Conservation (phyloP, 805 yeast species). For the Candida quercuum region DNA sequence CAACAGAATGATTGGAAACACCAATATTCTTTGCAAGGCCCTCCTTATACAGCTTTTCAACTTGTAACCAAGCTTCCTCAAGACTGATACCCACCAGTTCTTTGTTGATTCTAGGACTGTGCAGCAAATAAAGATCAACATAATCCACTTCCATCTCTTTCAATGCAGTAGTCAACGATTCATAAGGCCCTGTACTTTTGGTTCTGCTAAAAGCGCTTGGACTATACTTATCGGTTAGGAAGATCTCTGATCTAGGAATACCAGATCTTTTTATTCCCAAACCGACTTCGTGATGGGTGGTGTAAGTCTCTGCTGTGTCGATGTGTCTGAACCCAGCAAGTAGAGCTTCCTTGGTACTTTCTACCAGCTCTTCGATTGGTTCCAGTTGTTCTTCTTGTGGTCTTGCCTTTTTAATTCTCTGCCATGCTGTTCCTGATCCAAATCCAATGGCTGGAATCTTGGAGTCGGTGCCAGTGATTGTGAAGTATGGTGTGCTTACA, state of each 20-base stretch:
- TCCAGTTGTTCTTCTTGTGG: slow-evolving; percentile 18
- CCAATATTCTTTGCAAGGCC: slow-evolving; percentile 59
- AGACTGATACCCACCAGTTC: slow-evolving; percentile 29
- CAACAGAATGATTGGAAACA: slow-evolving; percentile 53
- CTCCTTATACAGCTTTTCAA: slow-evolving; percentile 41
- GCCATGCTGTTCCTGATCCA: slow-evolving; percentile 44
- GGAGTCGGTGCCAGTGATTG: slow-evolving; percentile 32
- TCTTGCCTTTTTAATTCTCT: slow-evolving; percentile 24
- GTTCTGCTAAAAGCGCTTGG: slow-evolving; percentile 15
- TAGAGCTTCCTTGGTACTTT: slow-evolving; percentile 29
- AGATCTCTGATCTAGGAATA: slow-evolving; percentile 39
- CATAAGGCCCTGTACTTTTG: slow-evolving; percentile 14
- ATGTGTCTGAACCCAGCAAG: slow-evolving; percentile 50
- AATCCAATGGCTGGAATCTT: slow-evolving; percentile 40
- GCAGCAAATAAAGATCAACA: slow-evolving; percentile 54
- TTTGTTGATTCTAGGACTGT: slow-evolving; percentile 45
- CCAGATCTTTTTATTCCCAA: slow-evolving; percentile 39
- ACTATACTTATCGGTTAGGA: slow-evolving; percentile 54
- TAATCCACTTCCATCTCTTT: slow-evolving; percentile 40
- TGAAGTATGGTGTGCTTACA: slow-evolving; percentile 15
- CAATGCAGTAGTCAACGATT: slow-evolving; percentile 36
- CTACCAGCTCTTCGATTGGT: slow-evolving; percentile 24
- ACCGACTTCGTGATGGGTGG: slow-evolving; percentile 54
- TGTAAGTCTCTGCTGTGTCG: slow-evolving; percentile 61
- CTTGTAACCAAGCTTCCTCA: slow-evolving; percentile 46